phyloP scores from a whole-genome alignment of 345 rosid species.

The Sonneratia alba region DNA sequence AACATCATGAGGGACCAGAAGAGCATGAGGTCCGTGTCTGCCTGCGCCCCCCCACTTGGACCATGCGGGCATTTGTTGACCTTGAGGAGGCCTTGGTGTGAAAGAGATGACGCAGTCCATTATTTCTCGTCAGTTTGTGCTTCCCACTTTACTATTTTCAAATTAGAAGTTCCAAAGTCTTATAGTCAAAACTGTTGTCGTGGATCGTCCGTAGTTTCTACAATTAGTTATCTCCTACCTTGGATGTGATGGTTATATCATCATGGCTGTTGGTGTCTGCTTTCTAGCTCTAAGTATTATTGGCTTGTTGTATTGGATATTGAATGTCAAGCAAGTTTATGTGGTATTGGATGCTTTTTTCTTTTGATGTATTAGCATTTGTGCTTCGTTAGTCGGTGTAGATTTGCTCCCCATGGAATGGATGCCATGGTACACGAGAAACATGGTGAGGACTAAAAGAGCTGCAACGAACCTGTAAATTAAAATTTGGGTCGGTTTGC shows the following conservation, averaged over 20 bases:
- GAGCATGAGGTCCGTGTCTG: constrained; percentile 90
- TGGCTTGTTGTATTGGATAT: neutral
- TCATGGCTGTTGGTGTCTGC: neutral
- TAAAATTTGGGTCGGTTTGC: no score
- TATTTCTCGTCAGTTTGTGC: neutral
- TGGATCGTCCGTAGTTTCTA: neutral
- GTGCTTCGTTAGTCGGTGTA: no score
- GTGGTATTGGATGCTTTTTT: neutral
- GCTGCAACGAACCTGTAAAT: no score
- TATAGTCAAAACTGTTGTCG: neutral
- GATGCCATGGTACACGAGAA: no score
- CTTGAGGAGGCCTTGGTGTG: constrained; percentile 13
- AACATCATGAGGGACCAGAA: constrained; percentile 69
- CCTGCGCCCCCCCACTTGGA: constrained; percentile 53
- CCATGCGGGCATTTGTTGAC: constrained; percentile 28
- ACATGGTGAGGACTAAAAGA: no score
- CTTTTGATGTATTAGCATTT: neutral
- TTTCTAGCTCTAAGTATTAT: neutral
- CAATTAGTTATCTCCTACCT: neutral
- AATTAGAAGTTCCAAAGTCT: neutral
- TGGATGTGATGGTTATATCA: neutral
- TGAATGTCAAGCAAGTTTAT: neutral
- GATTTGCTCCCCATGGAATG: no score
- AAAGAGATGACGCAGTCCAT: neutral
- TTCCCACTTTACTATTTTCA: neutral